Evolutionary conservation across 2,329 filamentous ascomycete species (phyloP).

Genomic region (Zasmidium angulare): DNA sequence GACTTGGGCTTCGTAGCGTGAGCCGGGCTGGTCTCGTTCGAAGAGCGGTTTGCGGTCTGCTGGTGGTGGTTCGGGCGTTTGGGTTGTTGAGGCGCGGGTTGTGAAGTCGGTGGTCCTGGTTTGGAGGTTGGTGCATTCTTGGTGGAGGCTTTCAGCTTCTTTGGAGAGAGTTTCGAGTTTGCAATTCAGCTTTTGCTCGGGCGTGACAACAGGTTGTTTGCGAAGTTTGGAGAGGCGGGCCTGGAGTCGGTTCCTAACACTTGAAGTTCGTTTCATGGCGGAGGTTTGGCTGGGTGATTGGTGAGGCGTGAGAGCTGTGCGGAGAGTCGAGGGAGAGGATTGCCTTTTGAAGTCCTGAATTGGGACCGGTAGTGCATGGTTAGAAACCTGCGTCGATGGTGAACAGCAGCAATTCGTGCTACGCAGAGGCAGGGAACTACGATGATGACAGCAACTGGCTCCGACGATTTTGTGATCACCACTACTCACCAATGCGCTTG

Average conservation of each 20-base stretch:
- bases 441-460: not conserved
- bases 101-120: conserved; percentile 1
- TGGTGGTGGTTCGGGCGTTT: not conserved
- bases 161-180: conserved; percentile 4
- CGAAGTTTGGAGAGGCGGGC: conserved; percentile 6
- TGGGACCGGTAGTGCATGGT: not conserved
- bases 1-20: conserved; percentile 11
- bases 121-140: not conserved
- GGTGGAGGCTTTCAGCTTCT: conserved; percentile 7
- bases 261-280: not conserved
- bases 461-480: not conserved
- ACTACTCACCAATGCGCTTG: too few species aligned
- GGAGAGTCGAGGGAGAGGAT: not conserved
- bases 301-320: not conserved
- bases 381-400: not conserved
- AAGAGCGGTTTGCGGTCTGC: conserved; percentile 12
- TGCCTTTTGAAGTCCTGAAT: not conserved
- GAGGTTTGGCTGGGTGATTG: not conserved
- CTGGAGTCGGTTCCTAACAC: not conserved
- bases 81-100: conserved; percentile 5
- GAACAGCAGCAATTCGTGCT: not conserved
- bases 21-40: conserved; percentile 3
- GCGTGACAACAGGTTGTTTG: conserved; percentile 6
- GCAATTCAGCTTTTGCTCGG: conserved; percentile 7
- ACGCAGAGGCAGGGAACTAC: not conserved